Base-by-base conservation (phyloP, 139 green algal species). In the Chlorella sp. region DNA sequence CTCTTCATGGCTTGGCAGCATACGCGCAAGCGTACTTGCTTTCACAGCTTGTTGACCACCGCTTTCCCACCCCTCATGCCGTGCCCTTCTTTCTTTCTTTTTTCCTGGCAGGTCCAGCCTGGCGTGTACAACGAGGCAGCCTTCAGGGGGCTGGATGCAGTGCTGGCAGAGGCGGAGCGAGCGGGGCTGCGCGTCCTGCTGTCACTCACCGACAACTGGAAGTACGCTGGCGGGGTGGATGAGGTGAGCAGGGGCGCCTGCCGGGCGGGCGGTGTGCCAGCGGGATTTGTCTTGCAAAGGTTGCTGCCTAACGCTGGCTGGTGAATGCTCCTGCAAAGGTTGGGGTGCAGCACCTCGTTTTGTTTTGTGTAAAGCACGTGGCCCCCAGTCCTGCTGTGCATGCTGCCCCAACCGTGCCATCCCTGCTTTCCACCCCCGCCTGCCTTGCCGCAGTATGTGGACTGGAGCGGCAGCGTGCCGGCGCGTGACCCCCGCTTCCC, bases 121-220 rank as follows among this genome's bases (percentile, higher is more conserved):
- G 95, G 95, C 48, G 68, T 90, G 91, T 97, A 96, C 79, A 88
- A 94, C 64, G 94, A 97, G 88, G 78, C 89, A 22, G 94, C 86
- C 1, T 93, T 98, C 37, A 28, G 86, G n/a, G 94, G 90, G 0
- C 89, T 98, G 88, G 96, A 98, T 90, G 95, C 90, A 57, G 93
- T 98, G 57, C 61, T 98, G 34, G 90, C 94, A 64, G 90, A 93
- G 60, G 94, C 95, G 1, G 76, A 88, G 28, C 68, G 81, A 16
- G 82, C 90, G 36, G 94, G 95, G 0, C 86, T 98, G 34, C 84
- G 86, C 39, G 83, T 97, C 34, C 90, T 97, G 60, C 76, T 97
- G n/a, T 94, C 91, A 1, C 88, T 98, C n/a, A 83, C 93, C 3
- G 94, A 98, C 92, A 96, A 96, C 91, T 98, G 96, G 79, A 85